Evolutionary conservation across 306 rosid species (phyloP), one percentile per base, ranked within the genome.

Genomic region (Prunus padus): DNA sequence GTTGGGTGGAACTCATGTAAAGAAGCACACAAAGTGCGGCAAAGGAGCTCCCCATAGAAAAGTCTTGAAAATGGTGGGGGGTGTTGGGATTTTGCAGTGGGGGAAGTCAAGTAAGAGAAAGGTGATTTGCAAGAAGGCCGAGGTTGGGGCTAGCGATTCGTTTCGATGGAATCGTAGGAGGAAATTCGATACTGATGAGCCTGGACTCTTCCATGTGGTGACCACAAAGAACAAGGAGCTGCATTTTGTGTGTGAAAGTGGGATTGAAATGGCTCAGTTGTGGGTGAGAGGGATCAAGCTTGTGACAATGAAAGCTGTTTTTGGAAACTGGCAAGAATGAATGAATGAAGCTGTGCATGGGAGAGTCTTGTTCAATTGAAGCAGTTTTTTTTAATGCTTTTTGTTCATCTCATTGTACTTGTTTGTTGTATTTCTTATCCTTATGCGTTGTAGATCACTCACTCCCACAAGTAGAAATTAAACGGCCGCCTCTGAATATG

Each of bases 221-320:
- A 88, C 91, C 16, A 78, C 89, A 23, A 79, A 82, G 64, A 85
- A 85, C 50, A 90, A 90, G 69, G 81, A 76, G 78, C 81, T 90
- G 57, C 96, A 88, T 80, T 90, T 90, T 85, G 91, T 90, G 31
- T 85, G 96, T 78, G 86, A 85, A 71, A 89, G 91, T 65, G 96
- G 93, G 33, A 68, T 44, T 74, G 86, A 83, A 85, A 88, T 83
- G 89, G 91, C 91, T 16, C 62, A 77, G 56, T 49, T 90, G 50
- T 88, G 96, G 96, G 93, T 88, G 1, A 85, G 90, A 61, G 96
- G 93, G 50, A 86, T 90, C 72, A 72, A 46, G 61, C 75, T 88
- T 61, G 87, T 81, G 63, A 90, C 92, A 10, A 73, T 77, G 40
- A 87, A 82, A 71, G 86, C 85, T 61, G 55, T 82, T 66, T 86